phyloP scores from a whole-genome alignment of 768 basidiomycete species.

The Kwoniella bestiolae region DNA sequence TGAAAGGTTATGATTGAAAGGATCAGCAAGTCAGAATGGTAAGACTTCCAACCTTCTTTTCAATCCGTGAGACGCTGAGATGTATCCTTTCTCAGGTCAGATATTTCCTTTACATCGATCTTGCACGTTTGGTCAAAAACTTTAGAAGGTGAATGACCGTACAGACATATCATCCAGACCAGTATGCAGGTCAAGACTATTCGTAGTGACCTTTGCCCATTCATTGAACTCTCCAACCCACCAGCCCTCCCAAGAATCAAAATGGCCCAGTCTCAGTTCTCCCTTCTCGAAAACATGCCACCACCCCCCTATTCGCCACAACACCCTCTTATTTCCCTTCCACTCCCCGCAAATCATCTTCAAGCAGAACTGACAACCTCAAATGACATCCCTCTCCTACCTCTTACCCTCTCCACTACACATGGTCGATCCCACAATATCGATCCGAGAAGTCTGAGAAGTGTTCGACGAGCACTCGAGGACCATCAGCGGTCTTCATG shows the following conservation, averaged over 20 bases:
- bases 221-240: not conserved
- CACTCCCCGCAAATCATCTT: no score
- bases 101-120: no score
- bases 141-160: not conserved
- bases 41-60: not conserved
- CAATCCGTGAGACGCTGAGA: not conserved
- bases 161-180: not conserved
- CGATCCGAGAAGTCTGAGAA: not conserved
- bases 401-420: no score
- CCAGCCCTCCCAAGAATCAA: not conserved
- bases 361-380: not conserved
- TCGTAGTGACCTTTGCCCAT: no score
- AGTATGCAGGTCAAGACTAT: no score
- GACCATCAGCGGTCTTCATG: slow-evolving; percentile 9
- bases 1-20: no score
- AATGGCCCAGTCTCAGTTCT: not conserved
- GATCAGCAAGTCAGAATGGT: not conserved
- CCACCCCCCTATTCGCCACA: not conserved
- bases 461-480: not conserved
- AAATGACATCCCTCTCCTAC: not conserved
- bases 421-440: not conserved
- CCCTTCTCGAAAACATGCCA: not conserved
- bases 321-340: no score
- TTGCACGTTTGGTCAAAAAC: no score
- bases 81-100: not conserved